These are phyloP conservation scores for Petunia secreta DNA, from an alignment of 257 asterid genomes.

Conservation along the genomic window DNA sequence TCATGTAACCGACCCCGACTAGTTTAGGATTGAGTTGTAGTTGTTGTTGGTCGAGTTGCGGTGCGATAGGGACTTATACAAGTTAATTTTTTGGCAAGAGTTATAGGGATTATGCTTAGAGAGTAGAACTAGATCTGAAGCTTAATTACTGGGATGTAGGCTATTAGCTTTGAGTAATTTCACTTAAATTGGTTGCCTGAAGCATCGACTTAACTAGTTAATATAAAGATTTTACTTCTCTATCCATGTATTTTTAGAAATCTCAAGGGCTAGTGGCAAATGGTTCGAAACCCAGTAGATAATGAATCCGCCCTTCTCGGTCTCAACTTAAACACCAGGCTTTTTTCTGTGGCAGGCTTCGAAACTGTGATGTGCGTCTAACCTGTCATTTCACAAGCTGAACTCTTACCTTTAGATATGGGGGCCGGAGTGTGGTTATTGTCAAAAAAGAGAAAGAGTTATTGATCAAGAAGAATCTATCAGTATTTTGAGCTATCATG, in stretches of 20 bases:
- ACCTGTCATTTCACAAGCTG: too few species aligned
- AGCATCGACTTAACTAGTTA: neutral
- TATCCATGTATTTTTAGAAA: neutral
- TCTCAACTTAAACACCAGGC: too few species aligned
- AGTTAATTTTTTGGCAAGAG: neutral
- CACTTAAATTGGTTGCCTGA: neutral
- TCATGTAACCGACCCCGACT: neutral
- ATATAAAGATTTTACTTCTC: neutral
- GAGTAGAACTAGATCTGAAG: constrained; percentile 20
- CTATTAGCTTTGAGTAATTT: neutral
- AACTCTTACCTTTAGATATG: too few species aligned
- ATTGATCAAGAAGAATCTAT: neutral
- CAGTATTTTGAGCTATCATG: neutral
- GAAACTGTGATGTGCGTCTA: too few species aligned
- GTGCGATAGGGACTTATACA: neutral
- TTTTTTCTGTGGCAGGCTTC: too few species aligned
- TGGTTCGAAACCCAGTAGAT: too few species aligned
- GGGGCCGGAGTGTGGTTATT: neutral
- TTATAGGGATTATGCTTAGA: neutral
- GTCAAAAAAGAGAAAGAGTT: neutral
- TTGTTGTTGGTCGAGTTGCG: neutral
- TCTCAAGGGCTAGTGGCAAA: too few species aligned
- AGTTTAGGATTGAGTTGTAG: neutral
- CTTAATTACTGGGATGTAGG: neutral
- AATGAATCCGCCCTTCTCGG: too few species aligned